Evolutionary conservation across 805 yeast species (phyloP), one percentile per base, ranked within the genome.

Genomic region (Saccharomycopsis javanensis): DNA sequence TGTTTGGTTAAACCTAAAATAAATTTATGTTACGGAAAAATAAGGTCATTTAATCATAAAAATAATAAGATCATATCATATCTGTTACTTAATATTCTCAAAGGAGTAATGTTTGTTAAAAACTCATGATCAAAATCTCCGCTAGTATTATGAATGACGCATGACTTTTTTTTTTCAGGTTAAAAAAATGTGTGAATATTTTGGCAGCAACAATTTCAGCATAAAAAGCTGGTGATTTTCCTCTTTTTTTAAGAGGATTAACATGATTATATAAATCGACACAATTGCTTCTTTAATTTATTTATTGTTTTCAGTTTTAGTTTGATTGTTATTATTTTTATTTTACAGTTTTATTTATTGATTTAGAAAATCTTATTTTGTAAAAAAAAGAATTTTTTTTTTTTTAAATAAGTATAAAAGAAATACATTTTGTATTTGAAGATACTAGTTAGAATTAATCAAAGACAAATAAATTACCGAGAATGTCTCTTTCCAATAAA

Each of bases 401-500:
- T n/a, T n/a, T n/a, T n/a, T n/a, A n/a, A n/a, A n/a, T n/a, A n/a
- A n/a, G n/a, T n/a, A n/a, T n/a, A n/a, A n/a, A n/a, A n/a, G n/a
- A n/a, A n/a, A n/a, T n/a, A n/a, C n/a, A n/a, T n/a, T n/a, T n/a
- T n/a, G n/a, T n/a, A n/a, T n/a, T n/a, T n/a, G n/a, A n/a, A n/a
- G n/a, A n/a, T n/a, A n/a, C n/a, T n/a, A n/a, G n/a, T n/a, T n/a
- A n/a, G n/a, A n/a, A n/a, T n/a, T n/a, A n/a, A n/a, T n/a, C n/a
- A n/a, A n/a, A n/a, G n/a, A n/a, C n/a, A n/a, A n/a, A n/a, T n/a
- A n/a, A n/a, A n/a, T n/a, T n/a, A n/a, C n/a, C n/a, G n/a, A n/a
- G 16, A 54, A 94, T 94, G 99, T 95, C 99, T 66, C 82, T 94
- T 72, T 83, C 96, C 58, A 87, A 80, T 75, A 94, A 94, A 78